Evolutionary conservation across 257 asterid genomes (phyloP), one percentile per base, ranked within the genome.

Genomic region (Apocynum venetum): DNA sequence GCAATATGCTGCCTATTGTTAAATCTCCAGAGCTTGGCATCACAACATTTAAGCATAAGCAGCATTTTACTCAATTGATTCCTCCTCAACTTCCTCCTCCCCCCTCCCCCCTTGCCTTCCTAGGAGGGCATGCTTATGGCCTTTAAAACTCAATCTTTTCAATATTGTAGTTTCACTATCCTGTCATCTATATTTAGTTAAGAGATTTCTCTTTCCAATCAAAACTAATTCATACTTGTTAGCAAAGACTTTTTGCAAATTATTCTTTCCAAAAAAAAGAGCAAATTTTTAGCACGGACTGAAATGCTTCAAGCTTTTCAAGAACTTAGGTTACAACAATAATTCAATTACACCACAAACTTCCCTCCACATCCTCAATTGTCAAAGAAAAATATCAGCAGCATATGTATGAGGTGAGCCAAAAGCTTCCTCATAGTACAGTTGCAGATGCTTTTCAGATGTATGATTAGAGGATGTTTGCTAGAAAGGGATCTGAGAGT

Each of bases 331-430:
- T 67, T 41, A 67, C 52, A 43, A 67, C 43, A 67, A 11, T 2
- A 41, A 41, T 4, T 0, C 13, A 17, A 67, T 19, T 8, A 15
- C 36, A 17, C 52, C 2, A 41, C 72, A 53, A 60, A 20, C 17
- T 57, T 56, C 51, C 60, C 40, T 81, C 72, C n/a, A 48, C 63
- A 63, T 57, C 72, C 71, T 31, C 53, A 35, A 56, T 19, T 31
- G 25, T 57, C 51, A 15, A 40, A 51, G 63, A 71, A 40, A 76
- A 65, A 56, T 63, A 17, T n/a, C 66, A 56, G 72, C 35, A 10
- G 41, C 41, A 71, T 31, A 56, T 46, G 8, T 17, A 71, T n/a
- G 49, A 80, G 76, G 25, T 60, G 71, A 71, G 46, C 35, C 35
- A 71, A 72, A 71, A 73, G 65, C n/a, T 20, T n/a, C 20, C 41